Conservation (phyloP, 345 rosid genomes). For the Triadica sebifera region DNA sequence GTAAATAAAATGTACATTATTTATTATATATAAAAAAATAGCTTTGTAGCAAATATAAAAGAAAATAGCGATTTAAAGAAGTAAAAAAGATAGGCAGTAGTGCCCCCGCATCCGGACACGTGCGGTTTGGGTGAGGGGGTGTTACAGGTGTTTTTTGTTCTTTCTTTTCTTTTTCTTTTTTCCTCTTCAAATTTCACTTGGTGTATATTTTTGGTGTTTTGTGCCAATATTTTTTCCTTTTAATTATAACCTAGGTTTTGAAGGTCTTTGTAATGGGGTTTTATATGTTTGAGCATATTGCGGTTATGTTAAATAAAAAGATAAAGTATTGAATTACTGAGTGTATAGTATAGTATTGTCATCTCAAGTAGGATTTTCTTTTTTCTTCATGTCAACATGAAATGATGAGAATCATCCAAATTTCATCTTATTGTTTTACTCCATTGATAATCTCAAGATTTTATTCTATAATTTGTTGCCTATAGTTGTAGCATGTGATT, state of each 20-base stretch:
- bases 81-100: too few species aligned
- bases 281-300: slow-evolving; percentile 37
- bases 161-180: background rate
- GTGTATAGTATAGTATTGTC: background rate
- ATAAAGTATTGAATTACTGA: slow-evolving; percentile 17
- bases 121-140: too few species aligned
- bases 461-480: too few species aligned
- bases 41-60: too few species aligned
- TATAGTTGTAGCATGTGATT: too few species aligned
- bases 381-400: background rate
- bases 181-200: slow-evolving; percentile 3
- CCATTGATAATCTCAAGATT: too few species aligned
- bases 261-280: slow-evolving; percentile 30
- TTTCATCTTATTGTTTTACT: background rate
- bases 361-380: background rate
- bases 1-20: too few species aligned
- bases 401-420: background rate
- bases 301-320: slow-evolving; percentile 33
- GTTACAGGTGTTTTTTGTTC: slow-evolving; percentile 9
- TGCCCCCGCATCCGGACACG: too few species aligned
- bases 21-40: too few species aligned
- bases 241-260: slow-evolving; percentile 20
- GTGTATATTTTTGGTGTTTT: slow-evolving; percentile 33
- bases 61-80: too few species aligned
- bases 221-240: background rate